Conservation (phyloP, 257 asterid species). For the Leonotis leonurus region DNA sequence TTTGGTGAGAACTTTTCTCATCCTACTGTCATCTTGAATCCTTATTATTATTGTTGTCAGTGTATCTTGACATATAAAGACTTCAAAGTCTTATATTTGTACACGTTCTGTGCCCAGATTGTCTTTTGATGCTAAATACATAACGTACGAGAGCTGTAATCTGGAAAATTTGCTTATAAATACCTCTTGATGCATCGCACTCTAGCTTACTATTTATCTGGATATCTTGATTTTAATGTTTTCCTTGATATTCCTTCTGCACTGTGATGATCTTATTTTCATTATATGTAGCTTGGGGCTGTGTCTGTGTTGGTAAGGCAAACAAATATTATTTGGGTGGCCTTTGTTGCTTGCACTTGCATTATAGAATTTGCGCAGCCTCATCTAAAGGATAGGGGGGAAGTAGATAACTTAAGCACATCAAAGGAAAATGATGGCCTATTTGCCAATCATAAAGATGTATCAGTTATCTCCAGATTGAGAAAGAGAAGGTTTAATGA, state of each 20-base stretch:
- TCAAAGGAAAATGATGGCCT: conserved; percentile 33
- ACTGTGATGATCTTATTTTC: conserved; percentile 16
- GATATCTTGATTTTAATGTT: background rate
- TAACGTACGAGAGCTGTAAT: background rate
- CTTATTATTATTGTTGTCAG: background rate
- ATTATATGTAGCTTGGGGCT: conserved; percentile 61
- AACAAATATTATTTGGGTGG: conserved; percentile 90
- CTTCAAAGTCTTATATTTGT: background rate
- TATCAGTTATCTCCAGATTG: conserved; percentile 36
- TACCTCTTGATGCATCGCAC: background rate
- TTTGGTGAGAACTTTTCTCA: conserved; percentile 46
- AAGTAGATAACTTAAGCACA: conserved; percentile 23
- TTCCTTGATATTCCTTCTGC: background rate
- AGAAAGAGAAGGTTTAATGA: conserved; percentile 56
- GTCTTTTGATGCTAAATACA: background rate
- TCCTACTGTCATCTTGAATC: background rate
- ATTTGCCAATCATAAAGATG: conserved; percentile 23
- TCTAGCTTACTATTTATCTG: background rate
- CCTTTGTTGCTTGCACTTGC: conserved; percentile 69
- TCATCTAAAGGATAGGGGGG: conserved; percentile 30
- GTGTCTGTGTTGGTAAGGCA: conserved; percentile 79
- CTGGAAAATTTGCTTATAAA: background rate
- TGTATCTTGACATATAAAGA: background rate
- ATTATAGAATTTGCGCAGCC: conserved; percentile 46
- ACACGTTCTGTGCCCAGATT: background rate